A percentile compares a stretch with the other conserved stretches of the same genome.
Evolutionary conservation across 208 protist genomes (phyloP).

Genomic region (Vickermania ingenoplastis): DNA sequence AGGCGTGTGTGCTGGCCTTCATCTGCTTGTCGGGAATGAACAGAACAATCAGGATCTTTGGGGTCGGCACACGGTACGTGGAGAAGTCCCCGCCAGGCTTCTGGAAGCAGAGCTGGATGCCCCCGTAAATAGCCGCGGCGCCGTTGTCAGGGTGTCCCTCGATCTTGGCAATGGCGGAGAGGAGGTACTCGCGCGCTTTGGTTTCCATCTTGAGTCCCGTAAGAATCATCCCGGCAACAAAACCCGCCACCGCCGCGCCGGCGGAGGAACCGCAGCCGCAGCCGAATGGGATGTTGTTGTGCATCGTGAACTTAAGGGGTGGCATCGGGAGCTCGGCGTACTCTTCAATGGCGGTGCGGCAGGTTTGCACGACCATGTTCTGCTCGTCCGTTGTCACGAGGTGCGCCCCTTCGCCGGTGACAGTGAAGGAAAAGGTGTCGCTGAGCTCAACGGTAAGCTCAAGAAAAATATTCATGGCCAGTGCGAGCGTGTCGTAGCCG

Average conservation of each 20-base stretch:
- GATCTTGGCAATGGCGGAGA: constrained; percentile 73
- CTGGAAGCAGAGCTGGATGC: constrained; percentile 82
- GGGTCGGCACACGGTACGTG: constrained; percentile 77
- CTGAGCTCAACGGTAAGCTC: constrained; percentile 77
- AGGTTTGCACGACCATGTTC: constrained; percentile 84
- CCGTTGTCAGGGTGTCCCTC: constrained; percentile 93
- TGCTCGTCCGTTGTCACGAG: constrained; percentile 43
- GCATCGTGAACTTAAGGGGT: constrained; percentile 67
- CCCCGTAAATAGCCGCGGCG: constrained; percentile 89
- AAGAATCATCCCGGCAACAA: constrained; percentile 84
- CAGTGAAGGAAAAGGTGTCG: constrained; percentile 56
- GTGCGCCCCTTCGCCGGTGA: constrained; percentile 74
- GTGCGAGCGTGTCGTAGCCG: constrained; percentile 87
- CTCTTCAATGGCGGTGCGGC: constrained; percentile 58
- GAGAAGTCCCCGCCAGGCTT: constrained; percentile 16
- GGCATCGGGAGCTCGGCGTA: constrained; percentile 75
- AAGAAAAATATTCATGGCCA: constrained; percentile 89
- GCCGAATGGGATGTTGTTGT: constrained; percentile 86
- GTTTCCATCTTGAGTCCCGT: constrained; percentile 73
- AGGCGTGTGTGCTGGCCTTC: constrained; percentile 83
- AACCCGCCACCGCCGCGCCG: constrained; percentile 83
- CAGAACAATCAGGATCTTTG: constrained; percentile 67
- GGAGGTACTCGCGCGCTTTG: constrained; percentile 51
- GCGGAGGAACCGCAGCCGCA: constrained; percentile 87
- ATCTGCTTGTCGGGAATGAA: constrained; percentile 84